These are phyloP conservation scores for Aspergillus latus DNA, from an alignment of 2,329 filamentous ascomycete genomes.

Conservation along the genomic window DNA sequence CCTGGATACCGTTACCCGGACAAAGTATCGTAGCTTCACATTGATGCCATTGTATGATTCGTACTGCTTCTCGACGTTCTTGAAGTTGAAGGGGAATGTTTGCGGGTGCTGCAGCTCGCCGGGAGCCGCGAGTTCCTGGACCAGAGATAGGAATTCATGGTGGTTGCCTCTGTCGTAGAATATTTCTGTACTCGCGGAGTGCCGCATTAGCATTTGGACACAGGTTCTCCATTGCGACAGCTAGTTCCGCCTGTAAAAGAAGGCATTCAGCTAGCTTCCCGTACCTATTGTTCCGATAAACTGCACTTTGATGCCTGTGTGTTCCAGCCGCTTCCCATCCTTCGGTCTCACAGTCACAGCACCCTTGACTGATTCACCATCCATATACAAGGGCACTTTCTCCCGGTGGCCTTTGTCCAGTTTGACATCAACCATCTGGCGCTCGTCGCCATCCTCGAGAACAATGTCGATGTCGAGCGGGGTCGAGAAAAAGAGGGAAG, in stretches of 20 bases:
- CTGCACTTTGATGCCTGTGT: constrained; percentile 98
- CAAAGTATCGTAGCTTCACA: constrained; percentile 97
- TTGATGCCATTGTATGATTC: constrained; percentile 99
- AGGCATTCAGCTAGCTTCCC: constrained; percentile 8
- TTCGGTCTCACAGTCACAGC: constrained; percentile 93
- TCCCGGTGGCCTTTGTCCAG: constrained; percentile 97
- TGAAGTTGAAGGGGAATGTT: constrained; percentile 99
- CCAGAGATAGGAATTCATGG: constrained; percentile 96
- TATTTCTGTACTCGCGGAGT: constrained; percentile 69
- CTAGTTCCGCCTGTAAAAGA: background rate
- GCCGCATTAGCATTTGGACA: background rate
- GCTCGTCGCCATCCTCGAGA: constrained; percentile 90
- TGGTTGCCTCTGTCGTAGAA: constrained; percentile 99
- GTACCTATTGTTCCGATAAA: constrained; percentile 97
- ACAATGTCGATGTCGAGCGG: constrained; percentile 99
- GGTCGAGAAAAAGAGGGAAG: constrained; percentile 97
- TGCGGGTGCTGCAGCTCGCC: constrained; percentile 98
- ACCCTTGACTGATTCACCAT: constrained; percentile 97
- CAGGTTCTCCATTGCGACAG: background rate
- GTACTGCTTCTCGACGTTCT: constrained; percentile 99
- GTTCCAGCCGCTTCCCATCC: constrained; percentile 95
- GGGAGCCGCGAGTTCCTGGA: constrained; percentile 93
- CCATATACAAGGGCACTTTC: constrained; percentile 95
- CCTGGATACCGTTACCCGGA: constrained; percentile 91
- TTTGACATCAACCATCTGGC: constrained; percentile 95